Conservation (phyloP, 345 rosid species). For the Barbarea vulgaris region DNA sequence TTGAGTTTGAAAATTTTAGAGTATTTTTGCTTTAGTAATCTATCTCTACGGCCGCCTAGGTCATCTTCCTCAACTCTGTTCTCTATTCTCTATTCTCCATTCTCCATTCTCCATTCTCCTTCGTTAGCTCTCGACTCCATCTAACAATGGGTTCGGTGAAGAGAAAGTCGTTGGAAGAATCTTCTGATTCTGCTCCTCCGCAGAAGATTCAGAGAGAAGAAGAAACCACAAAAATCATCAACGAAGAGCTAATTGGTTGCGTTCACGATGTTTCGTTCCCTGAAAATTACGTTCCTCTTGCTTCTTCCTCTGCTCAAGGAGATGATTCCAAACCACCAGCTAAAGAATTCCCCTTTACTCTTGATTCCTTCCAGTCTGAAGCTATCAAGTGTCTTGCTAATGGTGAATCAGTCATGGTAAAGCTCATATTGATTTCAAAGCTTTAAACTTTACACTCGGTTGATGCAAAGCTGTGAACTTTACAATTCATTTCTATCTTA, state of each 20-base stretch:
- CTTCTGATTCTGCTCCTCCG: slow-evolving; percentile 44
- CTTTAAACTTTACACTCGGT: neutral
- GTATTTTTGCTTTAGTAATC: no score
- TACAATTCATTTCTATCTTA: neutral
- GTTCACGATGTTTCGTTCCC: slow-evolving; percentile 88
- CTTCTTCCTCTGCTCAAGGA: slow-evolving; percentile 31
- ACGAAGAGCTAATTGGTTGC: slow-evolving; percentile 54
- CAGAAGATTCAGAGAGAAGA: slow-evolving; percentile 55
- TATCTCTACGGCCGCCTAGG: no score
- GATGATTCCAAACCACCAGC: slow-evolving; percentile 74
- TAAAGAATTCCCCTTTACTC: slow-evolving; percentile 87
- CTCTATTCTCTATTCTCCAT: no score
- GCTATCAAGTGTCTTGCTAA: slow-evolving; percentile 88
- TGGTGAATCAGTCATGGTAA: slow-evolving; percentile 93
- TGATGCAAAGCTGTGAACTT: slow-evolving; percentile 5
- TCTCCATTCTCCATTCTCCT: no score
- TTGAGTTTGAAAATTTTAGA: no score
- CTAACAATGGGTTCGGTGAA: slow-evolving; percentile 55
- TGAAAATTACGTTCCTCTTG: slow-evolving; percentile 56
- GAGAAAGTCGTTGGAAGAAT: slow-evolving; percentile 55
- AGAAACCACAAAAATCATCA: slow-evolving; percentile 18
- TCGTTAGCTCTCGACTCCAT: no score
- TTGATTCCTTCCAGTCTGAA: slow-evolving; percentile 94
- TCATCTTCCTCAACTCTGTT: no score
- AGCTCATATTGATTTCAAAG: neutral